Percentiles rank a stretch among this genome's conserved stretches.
Evolutionary conservation across 169 alveolate species (phyloP).

Genomic region (Besnoitia besnoiti): DNA sequence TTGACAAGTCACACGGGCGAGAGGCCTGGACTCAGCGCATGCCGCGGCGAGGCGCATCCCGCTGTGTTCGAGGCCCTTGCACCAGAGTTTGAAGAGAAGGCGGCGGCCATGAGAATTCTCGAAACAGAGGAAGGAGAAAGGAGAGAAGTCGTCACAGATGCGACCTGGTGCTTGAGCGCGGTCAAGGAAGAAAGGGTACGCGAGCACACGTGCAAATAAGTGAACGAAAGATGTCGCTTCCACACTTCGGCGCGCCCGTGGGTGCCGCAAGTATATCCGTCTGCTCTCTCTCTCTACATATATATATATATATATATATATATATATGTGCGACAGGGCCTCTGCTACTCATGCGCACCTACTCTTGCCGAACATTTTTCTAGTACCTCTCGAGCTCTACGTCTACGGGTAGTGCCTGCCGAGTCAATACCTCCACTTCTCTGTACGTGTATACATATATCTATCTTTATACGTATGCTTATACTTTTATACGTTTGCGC

Average conservation of each 20-base stretch:
- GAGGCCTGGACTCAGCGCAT: background rate
- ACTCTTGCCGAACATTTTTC: no score
- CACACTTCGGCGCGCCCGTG: background rate
- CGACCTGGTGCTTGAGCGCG: background rate
- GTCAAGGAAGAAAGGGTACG: constrained; percentile 14
- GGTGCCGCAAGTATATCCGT: no score
- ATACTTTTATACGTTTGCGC: no score
- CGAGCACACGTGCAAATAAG: background rate
- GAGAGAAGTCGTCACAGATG: constrained; percentile 14
- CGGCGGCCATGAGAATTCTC: background rate
- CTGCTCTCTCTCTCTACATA: no score
- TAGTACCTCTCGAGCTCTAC: no score
- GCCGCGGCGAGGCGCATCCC: background rate
- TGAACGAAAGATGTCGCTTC: background rate
- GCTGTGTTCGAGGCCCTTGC: background rate
- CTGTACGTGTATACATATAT: no score
- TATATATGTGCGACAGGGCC: no score
- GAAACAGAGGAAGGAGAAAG: background rate
- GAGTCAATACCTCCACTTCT: no score
- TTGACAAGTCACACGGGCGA: background rate
- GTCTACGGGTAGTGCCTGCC: no score
- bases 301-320: no score
- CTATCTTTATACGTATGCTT: no score
- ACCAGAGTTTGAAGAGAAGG: background rate
- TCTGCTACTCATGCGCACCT: no score